Conservation (phyloP, 495 filamentous ascomycete genomes). For the Penicillium daleae region DNA sequence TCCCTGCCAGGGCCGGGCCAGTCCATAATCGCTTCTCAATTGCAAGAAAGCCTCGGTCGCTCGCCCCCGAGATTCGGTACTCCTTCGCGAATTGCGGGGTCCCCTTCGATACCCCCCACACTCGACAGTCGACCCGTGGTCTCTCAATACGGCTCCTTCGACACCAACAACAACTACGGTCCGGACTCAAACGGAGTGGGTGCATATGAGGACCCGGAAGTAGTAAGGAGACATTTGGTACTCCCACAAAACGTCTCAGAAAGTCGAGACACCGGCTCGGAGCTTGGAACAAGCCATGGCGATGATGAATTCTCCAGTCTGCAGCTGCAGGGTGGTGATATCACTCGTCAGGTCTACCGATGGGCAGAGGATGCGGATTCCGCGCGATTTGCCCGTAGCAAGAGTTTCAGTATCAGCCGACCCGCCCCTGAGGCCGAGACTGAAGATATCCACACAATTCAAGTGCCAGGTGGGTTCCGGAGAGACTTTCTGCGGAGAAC, state of each 20-base stretch:
- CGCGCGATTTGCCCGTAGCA: slow-evolving; percentile 64
- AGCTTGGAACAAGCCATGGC: slow-evolving; percentile 54
- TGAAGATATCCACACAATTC: slow-evolving; percentile 84
- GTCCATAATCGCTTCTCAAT: slow-evolving; percentile 75
- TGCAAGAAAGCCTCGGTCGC: slow-evolving; percentile 65
- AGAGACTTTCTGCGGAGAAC: slow-evolving; percentile 80
- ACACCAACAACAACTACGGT: slow-evolving; percentile 57
- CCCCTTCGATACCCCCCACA: slow-evolving; percentile 53
- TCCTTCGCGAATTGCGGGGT: slow-evolving; percentile 58
- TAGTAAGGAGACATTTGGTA: slow-evolving; percentile 81
- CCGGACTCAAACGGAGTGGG: slow-evolving; percentile 39
- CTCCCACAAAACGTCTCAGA: slow-evolving; percentile 57
- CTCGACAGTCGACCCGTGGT: slow-evolving; percentile 52
- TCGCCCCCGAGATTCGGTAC: slow-evolving; percentile 54
- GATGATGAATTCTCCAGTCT: slow-evolving; percentile 91
- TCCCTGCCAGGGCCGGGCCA: slow-evolving; percentile 68
- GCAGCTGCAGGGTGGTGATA: slow-evolving; percentile 88
- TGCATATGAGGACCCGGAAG: slow-evolving; percentile 76
- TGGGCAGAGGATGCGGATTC: slow-evolving; percentile 85
- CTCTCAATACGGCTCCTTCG: slow-evolving; percentile 81
- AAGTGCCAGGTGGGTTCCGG: slow-evolving; percentile 89
- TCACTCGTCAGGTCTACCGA: slow-evolving; percentile 90
- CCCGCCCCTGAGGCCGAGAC: slow-evolving; percentile 77
- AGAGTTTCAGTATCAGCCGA: slow-evolving; percentile 79
- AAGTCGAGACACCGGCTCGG: slow-evolving; percentile 43